phyloP scores from a whole-genome alignment of 1,284 basidiomycete species.

The Trichosporon coremiiforme region DNA sequence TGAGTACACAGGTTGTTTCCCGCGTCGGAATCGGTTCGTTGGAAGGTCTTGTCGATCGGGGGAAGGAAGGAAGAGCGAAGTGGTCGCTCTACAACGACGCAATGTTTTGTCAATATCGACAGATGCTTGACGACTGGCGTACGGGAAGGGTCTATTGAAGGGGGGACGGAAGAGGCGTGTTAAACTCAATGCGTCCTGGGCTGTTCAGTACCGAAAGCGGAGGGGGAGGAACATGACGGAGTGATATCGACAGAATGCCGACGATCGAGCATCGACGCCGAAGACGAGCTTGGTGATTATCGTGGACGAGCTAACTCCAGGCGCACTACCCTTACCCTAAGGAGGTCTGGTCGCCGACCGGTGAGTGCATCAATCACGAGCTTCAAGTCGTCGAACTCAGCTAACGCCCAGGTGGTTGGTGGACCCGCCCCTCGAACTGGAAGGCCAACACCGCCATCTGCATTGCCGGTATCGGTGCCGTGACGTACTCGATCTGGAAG shows the following conservation, averaged over 20 bases:
- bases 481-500: conserved; percentile 59
- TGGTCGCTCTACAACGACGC: too few species aligned
- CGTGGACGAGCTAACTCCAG: conserved; percentile 34
- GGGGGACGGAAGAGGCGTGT: too few species aligned
- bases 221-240: too few species aligned
- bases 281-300: neutral
- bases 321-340: conserved; percentile 62
- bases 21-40: neutral
- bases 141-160: too few species aligned
- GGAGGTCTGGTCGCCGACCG: conserved; percentile 62
- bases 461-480: conserved; percentile 57
- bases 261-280: neutral
- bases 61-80: neutral
- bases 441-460: conserved; percentile 59
- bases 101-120: too few species aligned
- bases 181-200: too few species aligned
- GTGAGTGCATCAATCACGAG: conserved; percentile 31
- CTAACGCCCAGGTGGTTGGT: conserved; percentile 60
- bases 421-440: conserved; percentile 63
- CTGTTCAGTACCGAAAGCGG: too few species aligned
- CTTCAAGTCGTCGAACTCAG: neutral
- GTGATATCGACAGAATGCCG: neutral
- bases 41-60: neutral
- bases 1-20: conserved; percentile 22
- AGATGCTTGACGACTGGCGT: too few species aligned